Evolutionary conservation across 345 rosid species (phyloP), one percentile per base, ranked within the genome.

Genomic region (Eucalyptus tenuipes): DNA sequence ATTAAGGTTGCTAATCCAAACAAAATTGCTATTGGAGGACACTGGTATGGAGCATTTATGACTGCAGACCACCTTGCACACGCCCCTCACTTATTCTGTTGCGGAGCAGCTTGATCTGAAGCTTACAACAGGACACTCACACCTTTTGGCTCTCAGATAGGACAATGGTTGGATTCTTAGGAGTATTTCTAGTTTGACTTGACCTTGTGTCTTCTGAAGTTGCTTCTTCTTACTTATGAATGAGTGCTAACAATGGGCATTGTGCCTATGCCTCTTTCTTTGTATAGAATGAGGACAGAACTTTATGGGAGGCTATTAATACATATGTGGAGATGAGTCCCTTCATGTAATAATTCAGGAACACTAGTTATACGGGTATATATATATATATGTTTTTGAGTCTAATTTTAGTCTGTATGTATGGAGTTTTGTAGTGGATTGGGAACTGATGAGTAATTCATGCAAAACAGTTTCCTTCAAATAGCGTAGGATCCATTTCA

Each of bases 1-100:
- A 25, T 57, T 17, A 87, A 98, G 99, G 99, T 98, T 91, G 99
- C 97, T 88, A 94, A 96, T 90, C 98, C 96, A 87, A 93, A 90
- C 88, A 98, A 93, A 95, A 97, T 98, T 87, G 96, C 98, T 87
- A 94, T 96, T 90, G 98, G 99, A 49, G 98, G 99, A 88, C 99
- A 98, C 93, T 97, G 97, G 5, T 98, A 98, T 90, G 99, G 99
- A 89, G 99, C 99, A 90, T 98, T 98, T 91, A 97, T 98, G 99
- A 93, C 99, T 33, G 98, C 98, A 88, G 97, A 98, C 92, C 99
- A 97, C 86, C 94, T 97, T 86, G 99, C 98, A 64, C 98, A 97
- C 89, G 98, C 99, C 88, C 98, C 99, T 89, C 97, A 98, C 93
- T 97, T 97, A 89, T 98, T 98, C 95, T 90, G 93, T 81, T 96